A percentile compares a stretch with the other conserved stretches of the same genome.
Conservation (phyloP, 2,329 filamentous ascomycete species). For the Zelopaecilomyces penicillatus region DNA sequence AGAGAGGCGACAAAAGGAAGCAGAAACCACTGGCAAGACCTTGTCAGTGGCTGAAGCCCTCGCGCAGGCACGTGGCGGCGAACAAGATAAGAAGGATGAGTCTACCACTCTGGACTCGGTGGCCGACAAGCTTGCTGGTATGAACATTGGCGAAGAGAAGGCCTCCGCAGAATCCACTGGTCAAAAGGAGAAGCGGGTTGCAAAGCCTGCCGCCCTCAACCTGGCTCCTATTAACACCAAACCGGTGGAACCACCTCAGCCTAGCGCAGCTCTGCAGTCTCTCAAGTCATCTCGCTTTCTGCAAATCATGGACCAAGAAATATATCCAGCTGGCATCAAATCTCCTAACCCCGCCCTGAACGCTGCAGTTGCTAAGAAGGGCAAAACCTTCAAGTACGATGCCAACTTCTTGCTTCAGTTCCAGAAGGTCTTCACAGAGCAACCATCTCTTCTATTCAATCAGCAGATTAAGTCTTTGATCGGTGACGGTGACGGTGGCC, state of each 20-base stretch:
- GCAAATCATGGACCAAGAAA: constrained; percentile 65
- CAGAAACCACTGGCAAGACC: constrained; percentile 41
- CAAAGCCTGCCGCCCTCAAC: constrained; percentile 83
- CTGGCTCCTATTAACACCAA: constrained; percentile 74
- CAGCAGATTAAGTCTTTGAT: constrained; percentile 79
- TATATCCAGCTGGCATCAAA: constrained; percentile 75
- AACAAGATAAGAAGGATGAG: constrained; percentile 26
- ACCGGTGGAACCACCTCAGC: constrained; percentile 81
- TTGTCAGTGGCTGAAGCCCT: constrained; percentile 45
- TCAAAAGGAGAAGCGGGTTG: constrained; percentile 53
- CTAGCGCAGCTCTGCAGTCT: constrained; percentile 86
- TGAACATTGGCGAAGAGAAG: constrained; percentile 39
- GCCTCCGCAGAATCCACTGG: constrained; percentile 36
- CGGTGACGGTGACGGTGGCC: constrained; percentile 61
- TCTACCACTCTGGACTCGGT: constrained; percentile 31
- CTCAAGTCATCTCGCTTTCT: constrained; percentile 88
- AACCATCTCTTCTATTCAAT: constrained; percentile 90
- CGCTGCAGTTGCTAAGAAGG: constrained; percentile 67
- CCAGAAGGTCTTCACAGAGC: constrained; percentile 91
- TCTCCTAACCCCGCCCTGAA: constrained; percentile 93
- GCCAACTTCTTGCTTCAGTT: constrained; percentile 94
- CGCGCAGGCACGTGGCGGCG: constrained; percentile 27
- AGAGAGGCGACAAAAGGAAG: constrained; percentile 45
- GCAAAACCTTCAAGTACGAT: constrained; percentile 86
- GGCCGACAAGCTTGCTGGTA: constrained; percentile 41